Conservation (phyloP, 352 stramenopile species). For the Aphanomyces stellatus region DNA sequence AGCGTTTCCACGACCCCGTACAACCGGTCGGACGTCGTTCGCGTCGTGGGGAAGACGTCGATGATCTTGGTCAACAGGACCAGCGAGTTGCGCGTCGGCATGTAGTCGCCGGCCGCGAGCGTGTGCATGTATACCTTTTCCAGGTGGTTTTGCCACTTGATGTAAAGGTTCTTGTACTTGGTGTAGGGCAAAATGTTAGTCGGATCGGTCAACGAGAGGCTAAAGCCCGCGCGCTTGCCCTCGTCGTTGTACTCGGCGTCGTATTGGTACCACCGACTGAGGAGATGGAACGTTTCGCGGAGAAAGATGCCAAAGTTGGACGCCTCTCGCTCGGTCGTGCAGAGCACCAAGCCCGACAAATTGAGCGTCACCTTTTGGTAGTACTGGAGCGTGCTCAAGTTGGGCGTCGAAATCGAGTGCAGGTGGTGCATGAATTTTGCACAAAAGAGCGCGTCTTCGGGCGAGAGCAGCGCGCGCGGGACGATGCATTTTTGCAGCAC, state of each 20-base stretch:
- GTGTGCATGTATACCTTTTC: slow-evolving; percentile 54
- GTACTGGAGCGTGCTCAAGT: slow-evolving; percentile 74
- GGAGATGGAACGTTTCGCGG: slow-evolving; percentile 59
- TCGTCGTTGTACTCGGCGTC: slow-evolving; percentile 70
- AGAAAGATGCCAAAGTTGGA: slow-evolving; percentile 83
- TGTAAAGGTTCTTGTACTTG: slow-evolving; percentile 70
- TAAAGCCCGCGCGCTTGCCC: slow-evolving; percentile 67
- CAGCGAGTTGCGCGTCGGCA: slow-evolving; percentile 77
- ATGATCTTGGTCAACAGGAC: slow-evolving; percentile 85
- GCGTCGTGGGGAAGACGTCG: slow-evolving; percentile 67
- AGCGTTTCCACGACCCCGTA: slow-evolving; percentile 56
- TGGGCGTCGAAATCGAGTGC: slow-evolving; percentile 58
- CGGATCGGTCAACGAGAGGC: slow-evolving; percentile 54
- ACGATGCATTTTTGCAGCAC: slow-evolving; percentile 78
- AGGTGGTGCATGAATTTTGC: slow-evolving; percentile 82
- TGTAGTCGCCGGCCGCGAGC: slow-evolving; percentile 62
- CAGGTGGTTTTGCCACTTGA: slow-evolving; percentile 63
- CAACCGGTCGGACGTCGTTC: slow-evolving; percentile 46
- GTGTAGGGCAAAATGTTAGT: slow-evolving; percentile 47
- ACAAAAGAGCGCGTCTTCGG: slow-evolving; percentile 74
- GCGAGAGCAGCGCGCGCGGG: slow-evolving; percentile 61
- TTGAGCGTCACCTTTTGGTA: slow-evolving; percentile 72
- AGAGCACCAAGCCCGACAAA: slow-evolving; percentile 68
- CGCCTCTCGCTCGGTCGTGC: slow-evolving; percentile 74
- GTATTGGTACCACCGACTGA: slow-evolving; percentile 75